Evolutionary conservation across 148 eudicot species (phyloP).

Genomic region (Arbutus unedo): DNA sequence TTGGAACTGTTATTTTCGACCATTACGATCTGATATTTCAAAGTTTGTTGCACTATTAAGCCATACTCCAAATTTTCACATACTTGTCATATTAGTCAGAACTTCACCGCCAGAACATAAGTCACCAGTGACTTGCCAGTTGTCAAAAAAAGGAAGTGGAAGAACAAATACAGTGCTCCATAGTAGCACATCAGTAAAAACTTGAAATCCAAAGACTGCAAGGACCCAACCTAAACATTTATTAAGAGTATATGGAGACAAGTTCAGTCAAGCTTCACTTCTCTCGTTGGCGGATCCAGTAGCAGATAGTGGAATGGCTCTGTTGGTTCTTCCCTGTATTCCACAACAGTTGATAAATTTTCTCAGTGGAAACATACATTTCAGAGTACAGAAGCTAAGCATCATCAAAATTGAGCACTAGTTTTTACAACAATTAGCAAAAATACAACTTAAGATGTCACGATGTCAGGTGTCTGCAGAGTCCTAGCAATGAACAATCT

Average conservation of each 20-base stretch:
- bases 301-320: slow-evolving; percentile 73
- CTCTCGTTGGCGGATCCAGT: slow-evolving; percentile 64
- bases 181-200: neutral
- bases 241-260: neutral
- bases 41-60: neutral
- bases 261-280: slow-evolving; percentile 53
- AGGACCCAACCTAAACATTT: neutral
- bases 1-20: neutral
- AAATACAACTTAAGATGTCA: neutral
- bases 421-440: neutral
- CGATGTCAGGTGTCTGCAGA: no score
- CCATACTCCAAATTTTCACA: neutral
- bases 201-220: neutral
- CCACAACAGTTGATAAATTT: neutral
- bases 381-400: neutral
- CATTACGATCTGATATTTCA: neutral
- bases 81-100: neutral
- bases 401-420: neutral
- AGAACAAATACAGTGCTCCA: neutral
- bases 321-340: slow-evolving; percentile 85
- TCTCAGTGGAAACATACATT: neutral
- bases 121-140: neutral
- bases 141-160: neutral
- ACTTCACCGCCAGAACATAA: neutral
- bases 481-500: neutral